These are phyloP conservation scores for Basipetospora sp. DNA, from an alignment of 2,329 filamentous ascomycete genomes.

Conservation along the genomic window DNA sequence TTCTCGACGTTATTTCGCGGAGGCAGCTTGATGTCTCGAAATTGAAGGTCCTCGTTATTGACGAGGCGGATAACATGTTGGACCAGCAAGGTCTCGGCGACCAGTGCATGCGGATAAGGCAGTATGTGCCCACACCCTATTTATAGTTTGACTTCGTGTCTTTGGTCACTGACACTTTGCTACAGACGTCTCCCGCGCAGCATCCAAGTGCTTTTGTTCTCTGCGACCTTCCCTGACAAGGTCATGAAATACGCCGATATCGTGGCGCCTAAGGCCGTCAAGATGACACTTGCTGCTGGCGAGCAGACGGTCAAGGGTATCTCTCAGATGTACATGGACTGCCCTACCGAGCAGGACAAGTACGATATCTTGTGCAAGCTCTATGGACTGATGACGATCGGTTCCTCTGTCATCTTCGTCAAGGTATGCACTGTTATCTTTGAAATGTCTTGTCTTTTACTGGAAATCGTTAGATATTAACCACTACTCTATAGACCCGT, in stretches of 20 bases:
- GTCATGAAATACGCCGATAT: slow-evolving; percentile 70
- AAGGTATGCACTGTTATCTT: slow-evolving; percentile 45
- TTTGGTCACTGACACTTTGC: slow-evolving; percentile 17
- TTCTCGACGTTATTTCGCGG: slow-evolving; percentile 71
- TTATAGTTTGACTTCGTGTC: too few species aligned
- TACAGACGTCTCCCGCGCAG: slow-evolving; percentile 53
- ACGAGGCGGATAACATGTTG: slow-evolving; percentile 98
- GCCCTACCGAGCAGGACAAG: slow-evolving; percentile 65
- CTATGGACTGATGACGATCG: slow-evolving; percentile 90
- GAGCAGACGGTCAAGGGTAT: slow-evolving; percentile 94
- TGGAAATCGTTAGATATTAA: not conserved
- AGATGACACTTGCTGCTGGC: slow-evolving; percentile 74
- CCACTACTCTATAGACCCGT: too few species aligned
- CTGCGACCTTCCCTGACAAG: slow-evolving; percentile 76
- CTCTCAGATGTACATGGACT: slow-evolving; percentile 95
- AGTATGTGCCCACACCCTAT: slow-evolving; percentile 32
- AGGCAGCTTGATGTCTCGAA: slow-evolving; percentile 56
- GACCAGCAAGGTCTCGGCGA: slow-evolving; percentile 91
- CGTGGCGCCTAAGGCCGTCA: slow-evolving; percentile 75
- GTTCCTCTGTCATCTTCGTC: slow-evolving; percentile 96
- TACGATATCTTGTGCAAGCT: slow-evolving; percentile 81
- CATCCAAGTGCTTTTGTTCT: slow-evolving; percentile 88
- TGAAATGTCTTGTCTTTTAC: not conserved
- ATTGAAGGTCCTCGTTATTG: slow-evolving; percentile 73
- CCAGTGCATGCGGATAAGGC: slow-evolving; percentile 81